These are phyloP conservation scores for Aspergillus nomiae DNA, from an alignment of 2,329 filamentous ascomycete genomes.

Conservation along the genomic window DNA sequence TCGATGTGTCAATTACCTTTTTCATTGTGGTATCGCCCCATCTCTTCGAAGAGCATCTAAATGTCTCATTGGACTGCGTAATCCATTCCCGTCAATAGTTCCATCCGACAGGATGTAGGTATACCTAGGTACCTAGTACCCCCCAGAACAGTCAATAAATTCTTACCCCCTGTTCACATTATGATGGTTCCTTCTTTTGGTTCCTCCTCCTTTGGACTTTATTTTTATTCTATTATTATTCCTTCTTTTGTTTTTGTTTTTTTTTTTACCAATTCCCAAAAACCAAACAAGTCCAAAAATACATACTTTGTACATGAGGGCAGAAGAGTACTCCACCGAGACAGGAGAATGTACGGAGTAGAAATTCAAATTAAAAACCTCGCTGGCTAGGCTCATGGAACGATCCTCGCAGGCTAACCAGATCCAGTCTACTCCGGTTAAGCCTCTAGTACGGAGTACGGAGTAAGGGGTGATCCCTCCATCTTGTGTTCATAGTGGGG, in stretches of 20 bases:
- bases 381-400: not conserved
- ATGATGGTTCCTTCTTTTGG: constrained; percentile 10
- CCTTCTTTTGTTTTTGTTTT: not conserved
- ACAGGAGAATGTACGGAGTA: not conserved
- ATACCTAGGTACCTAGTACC: not conserved
- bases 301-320: not conserved
- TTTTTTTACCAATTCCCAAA: not conserved
- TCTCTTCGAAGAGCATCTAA: not conserved
- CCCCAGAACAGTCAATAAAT: not conserved
- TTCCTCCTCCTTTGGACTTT: not conserved
- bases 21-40: not conserved
- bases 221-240: not conserved
- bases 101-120: not conserved
- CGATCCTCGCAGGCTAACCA: not conserved
- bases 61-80: constrained; percentile 18
- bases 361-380: not conserved
- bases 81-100: constrained; percentile 22
- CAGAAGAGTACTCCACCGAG: not conserved
- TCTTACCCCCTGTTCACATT: constrained; percentile 13
- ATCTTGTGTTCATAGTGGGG: not conserved
- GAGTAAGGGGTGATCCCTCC: not conserved
- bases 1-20: not conserved
- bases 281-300: not conserved
- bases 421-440: not conserved
- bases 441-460: not conserved